Conservation (phyloP, 2,329 filamentous ascomycete species). For the Atkinsonella texensis region DNA sequence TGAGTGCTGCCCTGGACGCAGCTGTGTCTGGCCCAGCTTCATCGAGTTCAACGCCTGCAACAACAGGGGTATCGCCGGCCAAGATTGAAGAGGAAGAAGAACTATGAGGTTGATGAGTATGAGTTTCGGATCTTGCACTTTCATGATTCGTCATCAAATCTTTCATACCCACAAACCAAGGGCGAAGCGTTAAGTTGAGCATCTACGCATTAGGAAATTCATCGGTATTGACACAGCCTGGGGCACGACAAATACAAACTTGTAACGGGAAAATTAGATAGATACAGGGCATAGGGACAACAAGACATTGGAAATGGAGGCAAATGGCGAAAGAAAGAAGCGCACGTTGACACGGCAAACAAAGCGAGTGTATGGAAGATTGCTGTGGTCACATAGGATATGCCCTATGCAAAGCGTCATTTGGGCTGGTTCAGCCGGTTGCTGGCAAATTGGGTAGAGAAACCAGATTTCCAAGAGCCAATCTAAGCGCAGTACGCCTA, state of each 20-base stretch:
- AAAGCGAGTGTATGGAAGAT: not conserved
- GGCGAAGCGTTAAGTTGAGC: not conserved
- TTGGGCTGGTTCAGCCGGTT: not conserved
- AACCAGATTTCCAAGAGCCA: not conserved
- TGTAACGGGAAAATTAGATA: not conserved
- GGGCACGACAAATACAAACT: not conserved
- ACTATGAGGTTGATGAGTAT: slow-evolving; percentile 16
- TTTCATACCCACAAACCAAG: not conserved
- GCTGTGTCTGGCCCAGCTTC: slow-evolving; percentile 14
- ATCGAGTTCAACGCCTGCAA: slow-evolving; percentile 11
- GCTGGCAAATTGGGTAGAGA: slow-evolving; percentile 2
- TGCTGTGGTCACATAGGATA: not conserved
- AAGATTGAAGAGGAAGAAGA: slow-evolving; percentile 28
- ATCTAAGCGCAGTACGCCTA: not conserved
- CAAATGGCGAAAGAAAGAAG: not conserved
- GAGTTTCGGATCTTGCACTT: not conserved
- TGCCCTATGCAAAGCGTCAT: not conserved
- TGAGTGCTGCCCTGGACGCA: slow-evolving; percentile 24
- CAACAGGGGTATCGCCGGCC: slow-evolving; percentile 12
- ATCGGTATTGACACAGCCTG: not conserved
- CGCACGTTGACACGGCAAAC: not conserved
- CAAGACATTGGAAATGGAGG: not conserved
- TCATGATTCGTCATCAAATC: no score
- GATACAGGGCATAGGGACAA: not conserved
- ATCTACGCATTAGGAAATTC: not conserved